These are phyloP conservation scores for Aspergillus olivimuriae DNA, from an alignment of 495 filamentous ascomycete genomes.

Conservation along the genomic window DNA sequence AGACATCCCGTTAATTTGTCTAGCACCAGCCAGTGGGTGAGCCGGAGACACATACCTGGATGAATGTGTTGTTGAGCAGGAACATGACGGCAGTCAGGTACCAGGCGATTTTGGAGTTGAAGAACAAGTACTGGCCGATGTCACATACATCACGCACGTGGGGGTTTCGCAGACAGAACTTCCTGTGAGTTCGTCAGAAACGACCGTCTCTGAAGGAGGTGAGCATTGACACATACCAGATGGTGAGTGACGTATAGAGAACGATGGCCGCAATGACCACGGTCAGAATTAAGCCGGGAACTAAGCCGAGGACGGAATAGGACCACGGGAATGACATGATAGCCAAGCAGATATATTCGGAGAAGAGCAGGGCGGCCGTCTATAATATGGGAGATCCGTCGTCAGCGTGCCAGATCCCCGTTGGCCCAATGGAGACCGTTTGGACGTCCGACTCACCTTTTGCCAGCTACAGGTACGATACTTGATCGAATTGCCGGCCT, in stretches of 20 bases:
- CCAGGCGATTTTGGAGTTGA: constrained; percentile 71
- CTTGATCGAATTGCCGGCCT: constrained; percentile 73
- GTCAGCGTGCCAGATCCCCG: neutral
- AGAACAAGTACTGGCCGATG: constrained; percentile 84
- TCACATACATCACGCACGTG: constrained; percentile 87
- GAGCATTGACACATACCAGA: constrained; percentile 61
- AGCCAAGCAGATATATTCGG: constrained; percentile 87
- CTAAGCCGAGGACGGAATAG: constrained; percentile 76
- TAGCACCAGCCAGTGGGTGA: no score
- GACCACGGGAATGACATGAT: constrained; percentile 94
- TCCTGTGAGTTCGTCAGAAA: constrained; percentile 36
- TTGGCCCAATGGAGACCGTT: neutral
- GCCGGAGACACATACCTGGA: constrained; percentile 43
- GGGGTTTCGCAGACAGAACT: constrained; percentile 80
- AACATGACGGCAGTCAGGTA: constrained; percentile 85
- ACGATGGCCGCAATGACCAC: constrained; percentile 67
- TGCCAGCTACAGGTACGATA: constrained; percentile 88
- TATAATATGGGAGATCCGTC: constrained; percentile 20
- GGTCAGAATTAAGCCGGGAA: constrained; percentile 81
- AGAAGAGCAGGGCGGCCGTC: constrained; percentile 82
- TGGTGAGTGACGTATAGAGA: constrained; percentile 75
- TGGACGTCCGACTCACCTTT: constrained; percentile 48
- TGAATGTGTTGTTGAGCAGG: constrained; percentile 85
- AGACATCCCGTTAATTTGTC: no score
- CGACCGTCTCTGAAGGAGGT: neutral